phyloP scores from a whole-genome alignment of 495 filamentous ascomycete species.

The Cercophora scortea region DNA sequence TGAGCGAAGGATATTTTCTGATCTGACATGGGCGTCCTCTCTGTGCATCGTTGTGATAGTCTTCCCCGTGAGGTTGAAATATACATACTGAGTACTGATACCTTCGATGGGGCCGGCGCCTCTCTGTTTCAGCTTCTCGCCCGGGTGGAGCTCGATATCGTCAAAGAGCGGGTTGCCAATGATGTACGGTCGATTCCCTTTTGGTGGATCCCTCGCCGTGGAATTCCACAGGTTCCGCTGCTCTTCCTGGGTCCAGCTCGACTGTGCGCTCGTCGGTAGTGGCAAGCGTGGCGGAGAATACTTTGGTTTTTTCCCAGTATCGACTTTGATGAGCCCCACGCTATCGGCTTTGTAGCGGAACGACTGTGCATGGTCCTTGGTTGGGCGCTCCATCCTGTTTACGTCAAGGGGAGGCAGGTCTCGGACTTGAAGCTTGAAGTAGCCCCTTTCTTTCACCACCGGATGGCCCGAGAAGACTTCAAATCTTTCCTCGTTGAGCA shows the following conservation, averaged over 20 bases:
- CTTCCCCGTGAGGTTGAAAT: constrained; percentile 24
- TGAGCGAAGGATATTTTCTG: constrained; percentile 24
- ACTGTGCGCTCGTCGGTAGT: constrained; percentile 11
- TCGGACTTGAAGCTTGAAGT: constrained; percentile 24
- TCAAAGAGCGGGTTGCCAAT: constrained; percentile 27
- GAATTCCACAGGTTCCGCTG: constrained; percentile 24
- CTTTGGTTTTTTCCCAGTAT: constrained; percentile 16
- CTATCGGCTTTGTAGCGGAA: constrained; percentile 19
- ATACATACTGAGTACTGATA: constrained; percentile 28
- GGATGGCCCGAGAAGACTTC: constrained; percentile 22
- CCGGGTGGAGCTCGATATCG: constrained; percentile 22
- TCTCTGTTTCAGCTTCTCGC: constrained; percentile 22
- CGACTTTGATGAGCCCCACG: constrained; percentile 22
- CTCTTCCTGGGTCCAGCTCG: constrained; percentile 16
- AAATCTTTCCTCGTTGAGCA: constrained; percentile 22
- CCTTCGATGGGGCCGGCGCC: constrained; percentile 19
- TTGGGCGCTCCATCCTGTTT: constrained; percentile 12
- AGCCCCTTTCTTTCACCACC: constrained; percentile 16
- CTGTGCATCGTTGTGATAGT: constrained; percentile 28
- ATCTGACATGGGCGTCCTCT: constrained; percentile 27
- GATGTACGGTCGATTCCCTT: constrained; percentile 19
- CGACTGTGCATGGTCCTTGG: constrained; percentile 20
- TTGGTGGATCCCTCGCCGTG: constrained; percentile 17
- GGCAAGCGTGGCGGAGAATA: constrained; percentile 17
- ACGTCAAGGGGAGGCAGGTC: constrained; percentile 16